Evolutionary conservation across 345 rosid genomes (phyloP).

Genomic region (Eucalyptus erythrocorys): DNA sequence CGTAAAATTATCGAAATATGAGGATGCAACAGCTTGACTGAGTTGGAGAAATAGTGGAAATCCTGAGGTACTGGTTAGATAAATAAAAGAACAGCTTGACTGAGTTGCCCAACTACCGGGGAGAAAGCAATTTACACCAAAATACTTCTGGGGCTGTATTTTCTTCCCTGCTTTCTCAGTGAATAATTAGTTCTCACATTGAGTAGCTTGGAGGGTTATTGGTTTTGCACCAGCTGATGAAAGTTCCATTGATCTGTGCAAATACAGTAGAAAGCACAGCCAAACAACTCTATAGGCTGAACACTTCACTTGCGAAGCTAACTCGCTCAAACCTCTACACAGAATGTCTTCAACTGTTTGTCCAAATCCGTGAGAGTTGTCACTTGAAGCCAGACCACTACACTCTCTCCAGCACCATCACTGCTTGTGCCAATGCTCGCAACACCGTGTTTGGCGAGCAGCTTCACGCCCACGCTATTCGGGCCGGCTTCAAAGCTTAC

Average conservation of each 20-base stretch:
- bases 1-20: not conserved
- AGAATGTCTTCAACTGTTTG: slow-evolving; percentile 43
- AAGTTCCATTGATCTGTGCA: not conserved
- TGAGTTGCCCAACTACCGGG: not conserved
- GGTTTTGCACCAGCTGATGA: not conserved
- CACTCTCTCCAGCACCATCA: slow-evolving; percentile 45
- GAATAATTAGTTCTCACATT: too few species aligned
- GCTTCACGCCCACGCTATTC: slow-evolving; percentile 46
- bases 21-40: not conserved
- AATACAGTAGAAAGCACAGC: not conserved
- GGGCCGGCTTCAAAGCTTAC: slow-evolving; percentile 27
- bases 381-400: slow-evolving; percentile 47
- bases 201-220: not conserved
- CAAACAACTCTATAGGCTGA: slow-evolving; percentile 29
- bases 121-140: too few species aligned
- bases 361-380: slow-evolving; percentile 18
- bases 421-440: slow-evolving; percentile 46
- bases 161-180: too few species aligned
- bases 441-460: slow-evolving; percentile 25
- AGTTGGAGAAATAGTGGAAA: not conserved
- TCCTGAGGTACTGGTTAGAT: not conserved
- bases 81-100: not conserved
- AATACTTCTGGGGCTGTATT: too few species aligned
- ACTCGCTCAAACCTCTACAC: slow-evolving; percentile 25
- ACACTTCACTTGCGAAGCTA: slow-evolving; percentile 27